Base-by-base conservation (phyloP, 2,329 filamentous ascomycete species). In the Microsporum canis region DNA sequence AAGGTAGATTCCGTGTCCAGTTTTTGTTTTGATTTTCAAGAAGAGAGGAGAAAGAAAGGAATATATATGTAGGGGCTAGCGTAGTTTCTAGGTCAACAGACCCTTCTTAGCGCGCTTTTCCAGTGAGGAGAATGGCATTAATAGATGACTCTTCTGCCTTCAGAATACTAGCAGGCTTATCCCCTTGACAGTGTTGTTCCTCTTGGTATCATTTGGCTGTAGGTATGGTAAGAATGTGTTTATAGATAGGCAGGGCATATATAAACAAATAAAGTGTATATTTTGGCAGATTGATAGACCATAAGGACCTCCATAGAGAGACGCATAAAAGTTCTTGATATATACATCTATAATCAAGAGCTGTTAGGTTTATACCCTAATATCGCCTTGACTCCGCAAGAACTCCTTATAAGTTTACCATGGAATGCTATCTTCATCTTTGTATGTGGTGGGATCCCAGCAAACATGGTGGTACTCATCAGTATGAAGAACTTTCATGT, bases 401-500 rank as follows among this genome's bases (percentile, higher is more conserved):
- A 17, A 36, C 14, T 31, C n/a, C 12, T 4, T 34, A 34, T n/a
- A 12, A 12, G 12, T 31, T 23, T 3, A 33, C 3, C 29, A 27
- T 23, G 60, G 57, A 36, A 60, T 57, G 5, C 61, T 55, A 4
- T 61, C 63, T 6, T n/a, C 51, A 53, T 65, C 64, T 10, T 58
- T 64, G 33, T 60, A 55, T 27, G 59, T 62, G 47, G 65, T 67
- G 3, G 65, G 83, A 70, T 85, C 82, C 83, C 82, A 85, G 58
- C 79, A 75, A 64, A 81, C 83, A 53, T 81, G 80, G 63, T 79
- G 76, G 70, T 86, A 85, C 49, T 77, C 75, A 33, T 76, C 75
- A 1, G 80, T 83, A 55, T 81, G 73, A 63, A 86, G 69, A 17
- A 67, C 74, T 65, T 79, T 72, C 82, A 86, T 83, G 56, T 86